Evolutionary conservation across 768 basidiomycete species (phyloP).

Genomic region (Suillus alpinus): DNA sequence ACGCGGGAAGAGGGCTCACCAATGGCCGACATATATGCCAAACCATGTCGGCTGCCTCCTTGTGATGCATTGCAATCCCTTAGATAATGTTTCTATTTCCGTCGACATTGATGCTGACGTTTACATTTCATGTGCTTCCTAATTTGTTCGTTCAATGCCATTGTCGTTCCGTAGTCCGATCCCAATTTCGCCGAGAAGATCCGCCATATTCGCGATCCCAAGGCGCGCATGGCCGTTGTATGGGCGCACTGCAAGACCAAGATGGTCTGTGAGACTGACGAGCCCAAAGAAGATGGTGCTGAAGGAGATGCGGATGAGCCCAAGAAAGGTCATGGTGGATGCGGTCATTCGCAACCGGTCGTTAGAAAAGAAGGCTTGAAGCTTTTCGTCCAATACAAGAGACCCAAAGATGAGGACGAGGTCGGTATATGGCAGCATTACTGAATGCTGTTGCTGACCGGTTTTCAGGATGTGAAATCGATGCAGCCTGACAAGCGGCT

Average conservation of each 20-base stretch:
- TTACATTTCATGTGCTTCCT: constrained; percentile 52
- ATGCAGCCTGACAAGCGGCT: constrained; percentile 79
- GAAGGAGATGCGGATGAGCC: constrained; percentile 61
- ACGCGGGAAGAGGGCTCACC: constrained; percentile 59
- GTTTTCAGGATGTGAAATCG: constrained; percentile 69
- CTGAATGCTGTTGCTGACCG: constrained; percentile 10
- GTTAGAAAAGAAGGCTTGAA: constrained; percentile 95
- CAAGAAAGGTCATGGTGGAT: constrained; percentile 95
- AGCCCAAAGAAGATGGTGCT: constrained; percentile 81
- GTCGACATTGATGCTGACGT: constrained; percentile 59
- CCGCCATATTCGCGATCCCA: constrained; percentile 82
- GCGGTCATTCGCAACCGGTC: constrained; percentile 87
- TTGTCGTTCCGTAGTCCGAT: constrained; percentile 61
- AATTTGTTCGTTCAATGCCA: constrained; percentile 20
- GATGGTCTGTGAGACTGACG: constrained; percentile 86
- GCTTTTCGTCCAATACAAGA: constrained; percentile 92
- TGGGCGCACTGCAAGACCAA: constrained; percentile 88
- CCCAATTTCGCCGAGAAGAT: constrained; percentile 83
- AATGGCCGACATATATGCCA: constrained; percentile 58
- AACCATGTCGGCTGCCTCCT: constrained; percentile 58
- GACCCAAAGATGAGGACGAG: constrained; percentile 92
- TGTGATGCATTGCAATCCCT: constrained; percentile 41
- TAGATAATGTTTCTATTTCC: constrained; percentile 24
- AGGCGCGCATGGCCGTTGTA: constrained; percentile 81
- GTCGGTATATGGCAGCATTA: constrained; percentile 43